Conservation (phyloP, 2,329 filamentous ascomycete genomes). For the Cryphonectria parasitica region DNA sequence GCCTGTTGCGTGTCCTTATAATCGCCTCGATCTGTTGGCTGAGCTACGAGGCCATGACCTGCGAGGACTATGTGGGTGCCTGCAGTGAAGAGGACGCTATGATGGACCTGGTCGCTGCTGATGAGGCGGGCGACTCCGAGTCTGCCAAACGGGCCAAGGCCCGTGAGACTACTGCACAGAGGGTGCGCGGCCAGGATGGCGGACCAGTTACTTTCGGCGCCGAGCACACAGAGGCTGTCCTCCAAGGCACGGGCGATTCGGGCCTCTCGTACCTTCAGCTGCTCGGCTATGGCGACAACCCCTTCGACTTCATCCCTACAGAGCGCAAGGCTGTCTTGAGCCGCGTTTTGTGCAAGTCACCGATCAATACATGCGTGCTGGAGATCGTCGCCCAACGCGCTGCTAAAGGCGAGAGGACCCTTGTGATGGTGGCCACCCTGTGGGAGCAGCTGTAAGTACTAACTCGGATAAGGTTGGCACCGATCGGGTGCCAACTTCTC, state of each 20-base stretch:
- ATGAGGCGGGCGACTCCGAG: too few relatives aligned
- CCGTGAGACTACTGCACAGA: too few relatives aligned
- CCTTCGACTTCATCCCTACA: not conserved
- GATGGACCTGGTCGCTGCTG: too few relatives aligned
- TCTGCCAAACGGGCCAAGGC: too few relatives aligned
- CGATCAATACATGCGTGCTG: not conserved
- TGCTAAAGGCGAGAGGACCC: not conserved
- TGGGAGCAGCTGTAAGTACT: not conserved
- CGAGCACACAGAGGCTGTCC: not conserved
- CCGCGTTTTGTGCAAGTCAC: not conserved
- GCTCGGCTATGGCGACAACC: not conserved
- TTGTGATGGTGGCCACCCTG: not conserved
- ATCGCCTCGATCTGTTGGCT: too few relatives aligned
- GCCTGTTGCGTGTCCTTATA: too few relatives aligned
- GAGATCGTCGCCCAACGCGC: slow-evolving; percentile 20
- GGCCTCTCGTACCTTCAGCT: not conserved
- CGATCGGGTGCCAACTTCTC: too few relatives aligned
- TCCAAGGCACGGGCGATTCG: not conserved
- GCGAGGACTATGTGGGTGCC: too few relatives aligned
- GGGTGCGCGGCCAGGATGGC: too few relatives aligned
- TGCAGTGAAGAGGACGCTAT: too few relatives aligned
- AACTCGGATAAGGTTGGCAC: not conserved
- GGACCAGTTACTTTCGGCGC: not conserved
- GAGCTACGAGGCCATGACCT: too few relatives aligned
- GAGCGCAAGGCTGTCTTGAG: not conserved